A percentile compares a stretch with the other conserved stretches of the same genome.
phyloP scores from a whole-genome alignment of 805 yeast genomes.

The Jamesozyma spencerorum region DNA sequence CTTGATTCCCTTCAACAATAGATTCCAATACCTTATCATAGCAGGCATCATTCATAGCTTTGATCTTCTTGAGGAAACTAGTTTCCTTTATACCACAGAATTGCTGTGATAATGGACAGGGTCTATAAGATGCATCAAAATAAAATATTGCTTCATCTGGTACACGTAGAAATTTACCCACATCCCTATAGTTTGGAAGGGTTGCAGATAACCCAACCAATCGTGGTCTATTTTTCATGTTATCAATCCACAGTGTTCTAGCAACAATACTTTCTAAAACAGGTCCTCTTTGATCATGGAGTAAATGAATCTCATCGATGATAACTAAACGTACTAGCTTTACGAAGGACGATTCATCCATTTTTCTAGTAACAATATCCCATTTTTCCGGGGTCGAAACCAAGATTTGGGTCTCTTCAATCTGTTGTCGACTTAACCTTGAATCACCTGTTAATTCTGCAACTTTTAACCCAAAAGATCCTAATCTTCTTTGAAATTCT shows the following conservation, averaged over 20 bases:
- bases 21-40: constrained; percentile 68
- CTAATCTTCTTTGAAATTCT: constrained; percentile 66
- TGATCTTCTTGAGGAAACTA: constrained; percentile 63
- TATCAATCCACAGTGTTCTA: constrained; percentile 44
- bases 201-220: constrained; percentile 88
- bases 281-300: constrained; percentile 94
- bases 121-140: constrained; percentile 78
- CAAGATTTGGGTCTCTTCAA: constrained; percentile 66
- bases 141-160: constrained; percentile 57
- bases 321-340: constrained; percentile 60
- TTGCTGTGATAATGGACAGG: constrained; percentile 86
- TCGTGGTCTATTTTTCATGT: constrained; percentile 44
- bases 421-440: constrained; percentile 63
- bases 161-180: constrained; percentile 70
- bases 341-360: constrained; percentile 54
- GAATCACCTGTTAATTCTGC: constrained; percentile 90
- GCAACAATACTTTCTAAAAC: constrained; percentile 83
- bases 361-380: constrained; percentile 90
- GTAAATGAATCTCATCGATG: constrained; percentile 84
- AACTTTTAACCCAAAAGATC: constrained; percentile 57
- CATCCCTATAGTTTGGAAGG: constrained; percentile 80
- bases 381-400: constrained; percentile 96
- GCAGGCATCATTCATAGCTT: constrained; percentile 86
- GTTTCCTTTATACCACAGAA: constrained; percentile 82
- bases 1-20: constrained; percentile 57